Conservation (phyloP, 768 basidiomycete species). For the Cyathus striatus region DNA sequence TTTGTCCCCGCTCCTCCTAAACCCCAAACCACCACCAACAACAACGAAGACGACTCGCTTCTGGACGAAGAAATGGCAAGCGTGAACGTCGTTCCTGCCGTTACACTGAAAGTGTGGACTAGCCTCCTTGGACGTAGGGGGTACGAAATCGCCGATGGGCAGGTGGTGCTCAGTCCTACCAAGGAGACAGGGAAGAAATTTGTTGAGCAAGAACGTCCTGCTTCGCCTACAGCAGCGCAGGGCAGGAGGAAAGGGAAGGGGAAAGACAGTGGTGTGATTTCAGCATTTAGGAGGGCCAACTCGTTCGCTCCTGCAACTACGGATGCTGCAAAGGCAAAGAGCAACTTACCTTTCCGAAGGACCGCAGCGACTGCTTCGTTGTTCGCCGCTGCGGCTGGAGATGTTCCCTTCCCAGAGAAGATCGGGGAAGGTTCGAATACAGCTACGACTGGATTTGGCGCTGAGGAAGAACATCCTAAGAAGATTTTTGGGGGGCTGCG, state of each 20-base stretch:
- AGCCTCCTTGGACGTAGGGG: constrained; percentile 64
- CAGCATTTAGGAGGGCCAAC: constrained; percentile 56
- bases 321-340: constrained; percentile 11
- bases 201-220: constrained; percentile 2
- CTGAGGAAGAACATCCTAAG: too few species aligned
- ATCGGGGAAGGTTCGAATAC: constrained; percentile 15
- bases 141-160: constrained; percentile 53
- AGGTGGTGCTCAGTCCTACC: constrained; percentile 57
- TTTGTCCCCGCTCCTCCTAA: constrained; percentile 1
- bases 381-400: background rate
- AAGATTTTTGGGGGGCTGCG: constrained; percentile 50
- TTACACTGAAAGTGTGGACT: constrained; percentile 68
- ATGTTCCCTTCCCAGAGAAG: too few species aligned
- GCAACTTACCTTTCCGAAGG: constrained; percentile 43
- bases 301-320: constrained; percentile 50
- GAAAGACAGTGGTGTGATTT: constrained; percentile 39
- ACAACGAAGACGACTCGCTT: constrained; percentile 23
- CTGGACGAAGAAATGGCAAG: constrained; percentile 56
- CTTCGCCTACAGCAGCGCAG: too few species aligned
- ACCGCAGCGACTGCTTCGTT: constrained; percentile 20
- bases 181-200: constrained; percentile 20
- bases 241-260: constrained; percentile 9
- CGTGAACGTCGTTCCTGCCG: constrained; percentile 52
- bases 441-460: constrained; percentile 7
- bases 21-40: constrained; percentile 10